Evolutionary conservation across 2,329 filamentous ascomycete genomes (phyloP).

Genomic region (Neopestalotiopsis sp.): DNA sequence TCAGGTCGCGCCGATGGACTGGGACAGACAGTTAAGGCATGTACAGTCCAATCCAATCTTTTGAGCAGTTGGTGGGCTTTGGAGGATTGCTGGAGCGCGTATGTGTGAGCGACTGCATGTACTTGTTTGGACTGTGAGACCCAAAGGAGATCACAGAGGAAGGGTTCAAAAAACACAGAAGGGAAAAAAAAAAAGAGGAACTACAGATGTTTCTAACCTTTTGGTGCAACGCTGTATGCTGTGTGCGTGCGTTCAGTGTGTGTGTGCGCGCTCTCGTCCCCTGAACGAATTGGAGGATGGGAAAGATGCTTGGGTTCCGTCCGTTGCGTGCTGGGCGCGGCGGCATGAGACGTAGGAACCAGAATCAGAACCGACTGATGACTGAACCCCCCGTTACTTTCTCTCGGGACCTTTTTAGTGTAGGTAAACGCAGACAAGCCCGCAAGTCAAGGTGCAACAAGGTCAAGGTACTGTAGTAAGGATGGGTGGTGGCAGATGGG

Average conservation of each 20-base stretch:
- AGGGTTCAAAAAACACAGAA: neutral
- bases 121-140: neutral
- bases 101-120: neutral
- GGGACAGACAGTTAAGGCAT: neutral
- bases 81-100: neutral
- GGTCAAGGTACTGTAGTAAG: neutral
- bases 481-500: neutral
- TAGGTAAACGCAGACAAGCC: neutral
- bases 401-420: too few species aligned
- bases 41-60: neutral
- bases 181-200: neutral
- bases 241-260: constrained; percentile 12
- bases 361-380: neutral
- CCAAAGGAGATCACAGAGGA: neutral
- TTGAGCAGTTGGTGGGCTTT: neutral
- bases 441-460: constrained; percentile 6
- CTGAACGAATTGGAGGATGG: constrained; percentile 14
- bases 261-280: neutral
- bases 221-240: constrained; percentile 14
- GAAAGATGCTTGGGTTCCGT: neutral
- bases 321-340: constrained; percentile 7
- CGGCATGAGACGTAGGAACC: constrained; percentile 9
- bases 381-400: neutral
- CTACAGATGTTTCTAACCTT: constrained; percentile 5
- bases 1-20: neutral